Base-by-base conservation (phyloP, 495 filamentous ascomycete species). In the Penicillium dipodomyicola region DNA sequence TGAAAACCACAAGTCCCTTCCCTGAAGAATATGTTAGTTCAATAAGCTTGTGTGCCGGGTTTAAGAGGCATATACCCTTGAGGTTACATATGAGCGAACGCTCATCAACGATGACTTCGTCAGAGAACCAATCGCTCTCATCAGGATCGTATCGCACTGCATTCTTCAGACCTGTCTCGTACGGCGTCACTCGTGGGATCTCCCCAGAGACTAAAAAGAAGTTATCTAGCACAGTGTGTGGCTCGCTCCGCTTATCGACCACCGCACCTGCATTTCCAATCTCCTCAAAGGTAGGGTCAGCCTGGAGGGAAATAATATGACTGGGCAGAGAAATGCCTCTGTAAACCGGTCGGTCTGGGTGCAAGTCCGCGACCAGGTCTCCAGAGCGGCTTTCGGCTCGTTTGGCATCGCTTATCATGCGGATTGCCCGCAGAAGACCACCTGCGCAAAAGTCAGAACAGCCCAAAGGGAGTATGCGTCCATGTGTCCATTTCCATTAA, bases 1-100 rank as follows among this genome's bases (percentile, higher is more conserved):
- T 85, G 64, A 87, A 84, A 15, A 85, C 68, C 7, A 87, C 80
- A 19, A 87, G 72, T 11, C 83, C 84, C 63, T 80, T 84, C 30
- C 70, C 76, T 78, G 41, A 11, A 47, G 46, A 48, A 19, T 8
- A 35, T 27, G 37, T 67, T 15, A 65, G 49, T 12, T 57, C 23
- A 14, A 15, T 17, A 17, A 20, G 9, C 15, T 1, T 32, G 2
- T 20, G 14, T 48, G 30, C 3, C 19, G 33, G 10, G 2, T 19
- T 17, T 12, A 27, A 15, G 12, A 25, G 32, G 37, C 27, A 56
- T 58, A 7, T 50, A 79, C 80, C 80, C 71, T 83, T 85, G 25
- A 85, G 56, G 52, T 83, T 81, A 55, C 80, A 82, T 63, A 82
- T 78, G 20, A 86, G 65, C 50, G 85, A 79, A 41, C 84, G 75